Evolutionary conservation across 140 eudicot genomes (phyloP), one percentile per base, ranked within the genome.

Genomic region (Stevia rebaudiana): DNA sequence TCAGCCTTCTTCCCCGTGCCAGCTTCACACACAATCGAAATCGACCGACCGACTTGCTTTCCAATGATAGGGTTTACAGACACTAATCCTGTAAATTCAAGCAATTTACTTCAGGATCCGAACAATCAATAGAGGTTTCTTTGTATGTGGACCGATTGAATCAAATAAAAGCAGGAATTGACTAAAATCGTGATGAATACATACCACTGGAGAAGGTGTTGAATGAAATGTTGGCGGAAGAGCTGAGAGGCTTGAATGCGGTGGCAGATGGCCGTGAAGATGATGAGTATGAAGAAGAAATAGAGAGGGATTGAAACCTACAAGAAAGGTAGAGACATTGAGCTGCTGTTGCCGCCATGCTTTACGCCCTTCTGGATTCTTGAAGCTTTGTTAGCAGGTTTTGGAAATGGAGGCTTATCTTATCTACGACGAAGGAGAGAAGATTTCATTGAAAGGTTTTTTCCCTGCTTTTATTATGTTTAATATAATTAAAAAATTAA

Each of bases 11-110:
- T 79, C 22, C 71, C 49, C 0, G 80, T 43, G 39, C 72, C 86
- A 5, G 81, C 95, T 76, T 85, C 96, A 53, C 98, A 87, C 11
- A 92, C 98, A 65, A 85, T 74, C 1, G 81, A 81, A 36, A 25
- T 10, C 21, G 69, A 67, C 16, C 70, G 75, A n/a, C 84, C 61
- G 1, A 0, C 21, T 36, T 70, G 70, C 71, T 74, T 76, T 46
- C 73, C 61, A 33, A 75, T 40, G 6, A 71, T 65, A 39, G 83
- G 87, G 59, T 72, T 71, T 41, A 81, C 23, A 6, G 87, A 67
- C 68, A 65, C 75, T 11, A 80, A 80, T 5, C 95, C 98, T 92
- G 70, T 17, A 55, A 60, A 73, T 46, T 43, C 61, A 23, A 40
- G 8, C 60, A 37, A 8, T 24, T 16, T 17, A 46, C 11, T 56